These are phyloP conservation scores for Tetrapisispora arboricola DNA, from an alignment of 805 yeast species.

Conservation along the genomic window DNA sequence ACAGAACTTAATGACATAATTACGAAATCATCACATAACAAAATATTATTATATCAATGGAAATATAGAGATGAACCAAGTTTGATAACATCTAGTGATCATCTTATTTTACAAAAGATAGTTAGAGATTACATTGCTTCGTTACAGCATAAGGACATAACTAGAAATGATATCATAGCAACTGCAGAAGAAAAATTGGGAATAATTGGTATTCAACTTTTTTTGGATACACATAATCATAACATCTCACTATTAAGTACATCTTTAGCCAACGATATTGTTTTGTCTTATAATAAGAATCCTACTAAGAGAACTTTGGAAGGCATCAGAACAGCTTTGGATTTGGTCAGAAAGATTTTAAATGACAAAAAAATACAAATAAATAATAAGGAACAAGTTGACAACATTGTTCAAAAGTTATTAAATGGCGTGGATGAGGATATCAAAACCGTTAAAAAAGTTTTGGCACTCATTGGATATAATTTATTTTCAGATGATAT, in stretches of 20 bases:
- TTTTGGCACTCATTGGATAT: conserved; percentile 18
- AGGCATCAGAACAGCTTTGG: conserved; percentile 11
- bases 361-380: conserved; percentile 10
- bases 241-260: conserved; percentile 17
- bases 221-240: conserved; percentile 14
- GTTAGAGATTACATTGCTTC: conserved; percentile 15
- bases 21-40: conserved; percentile 15
- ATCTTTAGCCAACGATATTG: conserved; percentile 9
- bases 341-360: conserved; percentile 10
- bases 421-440: conserved; percentile 8
- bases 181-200: conserved; percentile 13
- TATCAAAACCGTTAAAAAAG: conserved; percentile 11
- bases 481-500: conserved; percentile 21
- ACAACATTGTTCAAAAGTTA: conserved; percentile 12
- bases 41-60: conserved; percentile 15
- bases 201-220: conserved; percentile 21
- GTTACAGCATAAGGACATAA: conserved; percentile 14
- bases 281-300: conserved; percentile 12
- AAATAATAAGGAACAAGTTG: conserved; percentile 9
- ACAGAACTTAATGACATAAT: conserved; percentile 14
- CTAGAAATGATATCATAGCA: not conserved
- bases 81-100: conserved; percentile 15
- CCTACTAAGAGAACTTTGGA: conserved; percentile 10
- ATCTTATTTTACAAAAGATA: conserved; percentile 12
- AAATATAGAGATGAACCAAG: conserved; percentile 18